Evolutionary conservation across 768 basidiomycete genomes (phyloP), one percentile per base, ranked within the genome.

Genomic region (Exidia glandulosa): DNA sequence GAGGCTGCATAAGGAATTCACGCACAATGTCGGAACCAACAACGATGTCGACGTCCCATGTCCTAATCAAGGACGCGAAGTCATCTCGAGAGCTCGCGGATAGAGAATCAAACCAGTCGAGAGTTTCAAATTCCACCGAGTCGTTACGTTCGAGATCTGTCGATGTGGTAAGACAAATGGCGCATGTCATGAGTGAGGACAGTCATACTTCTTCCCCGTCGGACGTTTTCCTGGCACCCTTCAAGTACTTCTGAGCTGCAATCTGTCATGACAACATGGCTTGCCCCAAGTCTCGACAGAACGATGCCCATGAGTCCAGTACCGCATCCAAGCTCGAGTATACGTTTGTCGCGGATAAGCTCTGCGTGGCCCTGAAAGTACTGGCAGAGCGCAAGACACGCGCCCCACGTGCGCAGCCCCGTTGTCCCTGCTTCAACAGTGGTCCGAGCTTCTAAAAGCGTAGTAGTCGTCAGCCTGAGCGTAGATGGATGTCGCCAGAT

Each of bases 371-470:
- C 54, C 2, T 61, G 32, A n/a, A 65, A 57, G 60, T 63, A 63
- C 16, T 65, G 60, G 2, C 56, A 59, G 9, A 63, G 48, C n/a
- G 58, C 56, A 19, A 61, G 60, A 27, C 50, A 32, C 5, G 64
- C 62, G 36, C 57, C 59, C 64, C 64, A 65, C 3, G 64, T 65
- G 10, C 62, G 56, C 29, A 65, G 37, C n/a, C 64, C 64, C 30
- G 64, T 65, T 2, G 64, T 65, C 9, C 64, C 64, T 2, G 59
- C 62, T 55, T 65, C 64, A 25, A 65, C 60, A 1, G 60, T 61
- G 7, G 57, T 61, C 9, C 58, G 59, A n/a, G 62, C 61, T 52
- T 65, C 64, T n/a, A 65, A 41, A 2, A 65, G 45, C 1, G 64
- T 63, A 14, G 41, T 45, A 6, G 41, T 45, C 5, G 16, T n/a